Conservation (phyloP, 2,329 filamentous ascomycete genomes). For the Paraphoma sp. region DNA sequence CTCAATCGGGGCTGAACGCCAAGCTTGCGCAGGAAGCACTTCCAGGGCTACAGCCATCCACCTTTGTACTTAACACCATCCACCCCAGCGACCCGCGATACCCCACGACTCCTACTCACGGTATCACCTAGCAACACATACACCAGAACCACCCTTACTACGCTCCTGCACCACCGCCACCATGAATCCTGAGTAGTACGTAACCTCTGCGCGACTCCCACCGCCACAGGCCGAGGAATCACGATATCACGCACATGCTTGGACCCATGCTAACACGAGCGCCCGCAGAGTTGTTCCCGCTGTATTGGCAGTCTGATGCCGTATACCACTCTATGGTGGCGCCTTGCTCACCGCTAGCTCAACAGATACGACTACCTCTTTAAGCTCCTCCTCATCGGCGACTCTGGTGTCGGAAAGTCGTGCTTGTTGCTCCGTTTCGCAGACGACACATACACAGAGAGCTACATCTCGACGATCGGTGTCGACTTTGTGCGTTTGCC, state of each 20-base stretch:
- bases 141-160: conserved; percentile 13
- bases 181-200: conserved; percentile 95
- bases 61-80: conserved; percentile 28
- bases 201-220: conserved; percentile 46
- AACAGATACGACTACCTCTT: conserved; percentile 99
- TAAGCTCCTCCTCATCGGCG: conserved; percentile 99
- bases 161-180: conserved; percentile 50
- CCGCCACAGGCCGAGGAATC: conserved; percentile 32
- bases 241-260: conserved; percentile 10
- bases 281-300: conserved; percentile 31
- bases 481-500: conserved; percentile 75
- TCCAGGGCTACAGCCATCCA: conserved; percentile 20
- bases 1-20: conserved; percentile 24
- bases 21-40: conserved; percentile 19
- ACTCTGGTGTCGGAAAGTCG: conserved; percentile 99
- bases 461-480: conserved; percentile 99
- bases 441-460: conserved; percentile 91
- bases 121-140: conserved; percentile 15
- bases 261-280: conserved; percentile 32
- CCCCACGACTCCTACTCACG: conserved; percentile 22
- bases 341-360: conserved; percentile 27
- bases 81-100: conserved; percentile 32
- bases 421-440: conserved; percentile 97
- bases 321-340: conserved; percentile 6
- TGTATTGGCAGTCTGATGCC: conserved; percentile 3